phyloP scores from a whole-genome alignment of 2,329 filamentous ascomycete genomes.

The Amylocarpus encephaloides region DNA sequence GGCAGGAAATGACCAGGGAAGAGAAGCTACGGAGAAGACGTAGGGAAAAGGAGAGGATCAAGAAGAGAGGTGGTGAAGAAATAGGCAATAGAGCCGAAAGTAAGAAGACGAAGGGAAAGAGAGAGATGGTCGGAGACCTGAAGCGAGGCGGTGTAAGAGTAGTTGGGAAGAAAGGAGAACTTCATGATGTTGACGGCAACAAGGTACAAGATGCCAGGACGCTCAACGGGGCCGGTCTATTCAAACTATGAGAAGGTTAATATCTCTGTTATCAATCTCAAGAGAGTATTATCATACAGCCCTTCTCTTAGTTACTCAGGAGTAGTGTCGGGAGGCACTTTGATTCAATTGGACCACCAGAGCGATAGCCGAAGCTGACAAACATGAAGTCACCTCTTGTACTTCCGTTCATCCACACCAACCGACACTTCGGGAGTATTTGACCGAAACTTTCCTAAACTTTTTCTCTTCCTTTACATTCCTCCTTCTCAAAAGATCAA shows the following conservation, averaged over 20 bases:
- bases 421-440: too few species aligned
- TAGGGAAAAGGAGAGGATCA: slow-evolving; percentile 78
- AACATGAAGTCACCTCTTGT: too few species aligned
- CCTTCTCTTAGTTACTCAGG: too few species aligned
- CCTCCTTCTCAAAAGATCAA: too few species aligned
- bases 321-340: not conserved
- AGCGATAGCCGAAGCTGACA: too few species aligned
- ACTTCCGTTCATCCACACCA: too few species aligned
- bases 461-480: not conserved
- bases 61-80: slow-evolving; percentile 55
- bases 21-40: slow-evolving; percentile 72
- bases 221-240: slow-evolving; percentile 47
- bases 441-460: not conserved
- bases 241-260: slow-evolving; percentile 47
- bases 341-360: not conserved
- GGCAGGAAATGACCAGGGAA: slow-evolving; percentile 82
- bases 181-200: slow-evolving; percentile 78
- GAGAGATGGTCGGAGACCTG: slow-evolving; percentile 46
- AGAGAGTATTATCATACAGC: too few species aligned
- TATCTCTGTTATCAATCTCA: too few species aligned
- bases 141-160: slow-evolving; percentile 86
- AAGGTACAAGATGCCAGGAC: slow-evolving; percentile 52
- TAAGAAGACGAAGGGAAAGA: slow-evolving; percentile 53
- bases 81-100: slow-evolving; percentile 43
- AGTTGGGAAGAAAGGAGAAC: slow-evolving; percentile 82